These are phyloP conservation scores for Yamadazyma nakazawae DNA, from an alignment of 805 yeast genomes.

Conservation along the genomic window DNA sequence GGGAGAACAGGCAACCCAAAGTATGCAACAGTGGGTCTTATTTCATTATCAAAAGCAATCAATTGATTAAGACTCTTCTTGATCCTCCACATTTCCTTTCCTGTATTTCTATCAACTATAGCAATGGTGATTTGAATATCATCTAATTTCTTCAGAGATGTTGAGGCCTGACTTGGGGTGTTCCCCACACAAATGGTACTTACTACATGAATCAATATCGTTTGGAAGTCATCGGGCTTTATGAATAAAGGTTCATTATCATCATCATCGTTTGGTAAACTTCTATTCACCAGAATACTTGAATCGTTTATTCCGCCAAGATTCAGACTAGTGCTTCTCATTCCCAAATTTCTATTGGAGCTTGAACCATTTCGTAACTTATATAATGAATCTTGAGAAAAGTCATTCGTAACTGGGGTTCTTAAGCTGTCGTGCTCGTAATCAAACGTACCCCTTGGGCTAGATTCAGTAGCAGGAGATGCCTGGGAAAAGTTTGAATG, in stretches of 20 bases:
- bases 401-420: slow-evolving; percentile 12
- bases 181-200: slow-evolving; percentile 30
- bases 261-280: slow-evolving; percentile 29
- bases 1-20: slow-evolving; percentile 64
- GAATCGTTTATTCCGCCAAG: background rate
- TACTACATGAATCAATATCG: slow-evolving; percentile 45
- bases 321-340: background rate
- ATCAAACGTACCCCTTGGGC: slow-evolving; percentile 4
- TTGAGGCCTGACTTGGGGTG: slow-evolving; percentile 18
- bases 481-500: slow-evolving; percentile 9
- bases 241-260: slow-evolving; percentile 50
- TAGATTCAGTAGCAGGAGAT: slow-evolving; percentile 9
- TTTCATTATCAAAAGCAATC: slow-evolving; percentile 54
- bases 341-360: slow-evolving; percentile 1
- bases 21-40: slow-evolving; percentile 50
- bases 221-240: slow-evolving; percentile 55
- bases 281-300: slow-evolving; percentile 6
- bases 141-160: slow-evolving; percentile 42
- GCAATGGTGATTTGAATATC: slow-evolving; percentile 62
- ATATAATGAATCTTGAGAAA: slow-evolving; percentile 12
- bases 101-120: slow-evolving; percentile 57
- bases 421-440: slow-evolving; percentile 11
- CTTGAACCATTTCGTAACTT: slow-evolving; percentile 1
- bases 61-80: slow-evolving; percentile 62
- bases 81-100: slow-evolving; percentile 72